Conservation (phyloP, 176 grass and related monocot genomes). For the Aegilops umbellulata region DNA sequence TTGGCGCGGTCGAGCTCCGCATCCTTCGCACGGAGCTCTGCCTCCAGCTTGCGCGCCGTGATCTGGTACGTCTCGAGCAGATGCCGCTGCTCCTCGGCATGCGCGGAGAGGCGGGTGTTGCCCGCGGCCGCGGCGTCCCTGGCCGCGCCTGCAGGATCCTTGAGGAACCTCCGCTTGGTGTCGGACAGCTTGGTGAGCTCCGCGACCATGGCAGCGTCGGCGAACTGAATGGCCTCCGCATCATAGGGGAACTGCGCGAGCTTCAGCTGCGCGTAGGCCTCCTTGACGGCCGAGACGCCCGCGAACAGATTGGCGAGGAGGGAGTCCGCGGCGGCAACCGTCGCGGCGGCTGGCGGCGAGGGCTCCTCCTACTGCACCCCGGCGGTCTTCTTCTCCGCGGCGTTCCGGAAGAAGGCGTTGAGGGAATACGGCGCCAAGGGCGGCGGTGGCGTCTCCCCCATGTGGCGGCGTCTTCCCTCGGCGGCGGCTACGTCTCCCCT, state of each 20-base stretch:
- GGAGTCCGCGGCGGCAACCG: constrained; percentile 39
- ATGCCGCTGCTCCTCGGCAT: constrained; percentile 76
- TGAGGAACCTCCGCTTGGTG: constrained; percentile 63
- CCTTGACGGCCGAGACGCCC: constrained; percentile 78
- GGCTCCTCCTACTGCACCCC: not conserved
- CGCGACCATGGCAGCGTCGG: constrained; percentile 63
- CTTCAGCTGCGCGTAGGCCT: constrained; percentile 89
- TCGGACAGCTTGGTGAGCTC: constrained; percentile 81
- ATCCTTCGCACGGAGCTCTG: constrained; percentile 53
- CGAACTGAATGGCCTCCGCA: constrained; percentile 65
- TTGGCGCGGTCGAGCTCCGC: constrained; percentile 28
- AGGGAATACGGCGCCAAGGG: constrained; percentile 37
- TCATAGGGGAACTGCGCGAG: constrained; percentile 82
- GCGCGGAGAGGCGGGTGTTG: constrained; percentile 45
- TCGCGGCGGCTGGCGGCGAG: not conserved
- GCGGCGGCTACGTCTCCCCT: no score
- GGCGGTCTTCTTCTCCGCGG: constrained; percentile 38
- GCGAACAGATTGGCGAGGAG: constrained; percentile 73
- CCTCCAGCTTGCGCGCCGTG: constrained; percentile 72
- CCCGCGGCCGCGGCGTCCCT: constrained; percentile 27
- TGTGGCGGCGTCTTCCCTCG: no score
- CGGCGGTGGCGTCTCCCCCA: no score
- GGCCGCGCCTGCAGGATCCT: constrained; percentile 50
- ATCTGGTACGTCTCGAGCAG: constrained; percentile 91
- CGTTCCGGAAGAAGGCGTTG: constrained; percentile 46